Percentiles rank a stretch among this genome's conserved stretches.
Conservation (phyloP, 192 early-diverging fungal species). For the Rhizophagus clarus region DNA sequence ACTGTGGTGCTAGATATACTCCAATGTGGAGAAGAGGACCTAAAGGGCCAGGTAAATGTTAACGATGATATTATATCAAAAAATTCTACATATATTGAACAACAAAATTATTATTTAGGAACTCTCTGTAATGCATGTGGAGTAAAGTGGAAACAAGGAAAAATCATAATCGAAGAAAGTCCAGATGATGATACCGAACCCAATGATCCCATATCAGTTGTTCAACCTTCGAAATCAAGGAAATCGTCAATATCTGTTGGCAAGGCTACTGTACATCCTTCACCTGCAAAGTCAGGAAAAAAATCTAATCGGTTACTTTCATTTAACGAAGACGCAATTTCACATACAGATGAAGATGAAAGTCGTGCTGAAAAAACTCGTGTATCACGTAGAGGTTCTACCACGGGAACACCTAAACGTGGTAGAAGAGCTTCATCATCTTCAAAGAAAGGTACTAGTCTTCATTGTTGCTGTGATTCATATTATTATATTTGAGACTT, state of each 20-base stretch:
- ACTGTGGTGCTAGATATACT: slow-evolving; percentile 67
- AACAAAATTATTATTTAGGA: neutral
- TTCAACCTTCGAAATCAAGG: neutral
- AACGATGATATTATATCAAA: neutral
- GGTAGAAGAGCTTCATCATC: slow-evolving; percentile 11
- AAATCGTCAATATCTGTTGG: slow-evolving; percentile 8
- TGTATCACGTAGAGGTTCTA: neutral
- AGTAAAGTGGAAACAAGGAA: slow-evolving; percentile 83
- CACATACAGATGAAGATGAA: slow-evolving; percentile 28
- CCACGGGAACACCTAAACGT: neutral
- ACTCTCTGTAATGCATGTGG: slow-evolving; percentile 83
- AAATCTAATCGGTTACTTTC: slow-evolving; percentile 1
- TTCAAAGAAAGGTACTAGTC: slow-evolving; percentile 16
- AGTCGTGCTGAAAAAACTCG: neutral
- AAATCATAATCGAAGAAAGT: slow-evolving; percentile 54
- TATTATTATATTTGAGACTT: neutral
- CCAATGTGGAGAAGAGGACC: slow-evolving; percentile 84
- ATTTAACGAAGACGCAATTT: slow-evolving; percentile 19
- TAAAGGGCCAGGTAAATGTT: slow-evolving; percentile 54
- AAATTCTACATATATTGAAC: neutral
- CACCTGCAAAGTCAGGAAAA: slow-evolving; percentile 11
- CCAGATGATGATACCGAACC: neutral
- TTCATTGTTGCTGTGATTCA: neutral
- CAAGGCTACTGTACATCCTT: neutral
- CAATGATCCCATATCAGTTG: neutral